These are phyloP conservation scores for Brettanomyces nanus DNA, from an alignment of 805 yeast genomes.

Conservation along the genomic window DNA sequence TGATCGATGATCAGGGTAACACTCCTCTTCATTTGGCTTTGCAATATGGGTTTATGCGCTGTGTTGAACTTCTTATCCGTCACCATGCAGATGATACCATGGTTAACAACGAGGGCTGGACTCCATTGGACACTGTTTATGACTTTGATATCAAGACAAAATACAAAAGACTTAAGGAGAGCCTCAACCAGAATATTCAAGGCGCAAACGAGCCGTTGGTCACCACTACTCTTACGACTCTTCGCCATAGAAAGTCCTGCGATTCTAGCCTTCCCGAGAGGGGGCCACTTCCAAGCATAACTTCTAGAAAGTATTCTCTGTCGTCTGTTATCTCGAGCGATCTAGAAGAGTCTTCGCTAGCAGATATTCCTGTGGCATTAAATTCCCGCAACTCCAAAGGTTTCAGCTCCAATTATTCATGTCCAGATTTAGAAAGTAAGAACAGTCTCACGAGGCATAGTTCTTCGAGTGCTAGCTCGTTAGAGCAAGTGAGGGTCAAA, in stretches of 20 bases:
- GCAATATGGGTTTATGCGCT: constrained; percentile 54
- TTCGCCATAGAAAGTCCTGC: too few relatives aligned
- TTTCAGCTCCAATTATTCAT: neutral
- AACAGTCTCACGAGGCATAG: neutral
- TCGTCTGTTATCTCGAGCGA: constrained; percentile 12
- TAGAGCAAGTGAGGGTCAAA: too few relatives aligned
- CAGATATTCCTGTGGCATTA: too few relatives aligned
- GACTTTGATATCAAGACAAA: constrained; percentile 42
- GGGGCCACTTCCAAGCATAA: too few relatives aligned
- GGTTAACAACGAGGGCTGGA: constrained; percentile 55
- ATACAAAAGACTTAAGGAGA: constrained; percentile 25
- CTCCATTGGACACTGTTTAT: constrained; percentile 51
- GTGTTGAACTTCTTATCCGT: constrained; percentile 43
- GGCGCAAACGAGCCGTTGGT: too few relatives aligned
- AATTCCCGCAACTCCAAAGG: too few relatives aligned
- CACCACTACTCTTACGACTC: too few relatives aligned
- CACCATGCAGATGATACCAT: constrained; percentile 40
- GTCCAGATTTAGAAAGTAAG: neutral
- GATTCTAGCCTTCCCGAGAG: too few relatives aligned
- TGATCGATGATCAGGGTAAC: constrained; percentile 67
- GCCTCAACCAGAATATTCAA: too few relatives aligned
- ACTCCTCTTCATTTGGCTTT: constrained; percentile 82
- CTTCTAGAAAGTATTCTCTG: constrained; percentile 15
- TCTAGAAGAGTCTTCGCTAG: constrained; percentile 5
- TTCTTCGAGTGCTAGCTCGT: constrained; percentile 1